These are phyloP conservation scores for Hypsizygus ulmarius DNA, from an alignment of 1,284 basidiomycete species.

Conservation along the genomic window DNA sequence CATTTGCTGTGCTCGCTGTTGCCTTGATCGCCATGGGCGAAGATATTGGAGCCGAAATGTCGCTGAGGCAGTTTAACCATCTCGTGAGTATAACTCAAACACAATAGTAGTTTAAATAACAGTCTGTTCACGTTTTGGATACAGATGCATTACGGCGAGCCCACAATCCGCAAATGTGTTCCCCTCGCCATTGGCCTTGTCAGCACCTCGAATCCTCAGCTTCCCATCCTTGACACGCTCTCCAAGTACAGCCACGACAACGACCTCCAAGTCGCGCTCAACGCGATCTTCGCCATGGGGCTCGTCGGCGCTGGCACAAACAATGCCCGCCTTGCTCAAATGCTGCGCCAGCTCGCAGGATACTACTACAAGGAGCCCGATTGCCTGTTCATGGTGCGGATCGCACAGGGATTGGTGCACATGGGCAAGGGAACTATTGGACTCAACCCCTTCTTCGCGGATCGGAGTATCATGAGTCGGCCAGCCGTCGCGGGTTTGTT, in stretches of 20 bases:
- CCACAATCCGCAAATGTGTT: slow-evolving; percentile 89
- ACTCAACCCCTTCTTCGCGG: slow-evolving; percentile 97
- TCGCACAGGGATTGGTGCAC: slow-evolving; percentile 95
- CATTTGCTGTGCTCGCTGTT: slow-evolving; percentile 93
- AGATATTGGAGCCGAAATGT: slow-evolving; percentile 98
- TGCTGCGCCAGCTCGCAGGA: slow-evolving; percentile 93
- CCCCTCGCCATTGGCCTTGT: slow-evolving; percentile 95
- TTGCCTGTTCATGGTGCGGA: slow-evolving; percentile 94
- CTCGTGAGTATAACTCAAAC: slow-evolving; percentile 51
- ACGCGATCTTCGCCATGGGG: slow-evolving; percentile 99
- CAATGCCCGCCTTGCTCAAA: slow-evolving; percentile 96
- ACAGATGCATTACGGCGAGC: slow-evolving; percentile 98
- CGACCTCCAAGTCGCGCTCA: slow-evolving; percentile 93
- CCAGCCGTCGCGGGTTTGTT: slow-evolving; percentile 91
- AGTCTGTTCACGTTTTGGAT: neutral
- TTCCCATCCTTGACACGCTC: slow-evolving; percentile 95
- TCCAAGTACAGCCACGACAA: slow-evolving; percentile 99
- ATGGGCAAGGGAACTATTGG: slow-evolving; percentile 99
- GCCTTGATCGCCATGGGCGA: slow-evolving; percentile 98
- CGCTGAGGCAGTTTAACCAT: slow-evolving; percentile 91
- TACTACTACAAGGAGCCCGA: slow-evolving; percentile 99
- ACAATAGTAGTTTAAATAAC: neutral
- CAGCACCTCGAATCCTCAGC: slow-evolving; percentile 93
- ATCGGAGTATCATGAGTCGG: slow-evolving; percentile 87
- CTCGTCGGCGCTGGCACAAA: slow-evolving; percentile 98